phyloP scores from a whole-genome alignment of 495 filamentous ascomycete species.

The Podospora didyma region DNA sequence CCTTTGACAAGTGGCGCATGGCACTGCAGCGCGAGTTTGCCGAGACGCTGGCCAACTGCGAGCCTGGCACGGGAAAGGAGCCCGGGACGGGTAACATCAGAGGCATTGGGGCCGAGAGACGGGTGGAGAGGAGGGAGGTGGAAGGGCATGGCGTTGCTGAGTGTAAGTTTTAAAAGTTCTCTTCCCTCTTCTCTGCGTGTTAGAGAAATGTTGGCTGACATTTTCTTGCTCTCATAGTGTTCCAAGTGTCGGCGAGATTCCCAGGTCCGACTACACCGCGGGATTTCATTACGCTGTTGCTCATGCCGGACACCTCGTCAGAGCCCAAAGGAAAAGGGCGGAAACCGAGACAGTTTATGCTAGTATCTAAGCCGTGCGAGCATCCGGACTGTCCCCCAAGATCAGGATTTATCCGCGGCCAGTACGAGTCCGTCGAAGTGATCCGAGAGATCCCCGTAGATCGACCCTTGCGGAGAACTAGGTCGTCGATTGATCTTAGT shows the following conservation, averaged over 20 bases:
- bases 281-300: conserved; percentile 77
- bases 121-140: conserved; percentile 56
- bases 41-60: conserved; percentile 48
- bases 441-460: conserved; percentile 72
- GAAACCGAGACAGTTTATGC: conserved; percentile 66
- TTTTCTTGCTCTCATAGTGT: conserved; percentile 47
- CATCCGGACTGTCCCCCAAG: conserved; percentile 68
- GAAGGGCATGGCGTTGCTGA: conserved; percentile 54
- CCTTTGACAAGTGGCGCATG: conserved; percentile 64
- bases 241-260: conserved; percentile 82
- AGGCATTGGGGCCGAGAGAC: conserved; percentile 76
- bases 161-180: conserved; percentile 35
- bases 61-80: conserved; percentile 36
- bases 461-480: conserved; percentile 25
- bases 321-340: conserved; percentile 2
- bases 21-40: conserved; percentile 59
- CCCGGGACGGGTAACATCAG: conserved; percentile 68
- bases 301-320: conserved; percentile 48
- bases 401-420: conserved; percentile 70
- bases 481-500: conserved; percentile 30
- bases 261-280: conserved; percentile 81
- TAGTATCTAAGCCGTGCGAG: conserved; percentile 77
- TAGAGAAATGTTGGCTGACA: neutral
- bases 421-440: conserved; percentile 90
- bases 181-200: neutral